A percentile compares a stretch with the other conserved stretches of the same genome.
Evolutionary conservation across 2,329 filamentous ascomycete species (phyloP).

Genomic region (Fonsecaea pedrosoi): DNA sequence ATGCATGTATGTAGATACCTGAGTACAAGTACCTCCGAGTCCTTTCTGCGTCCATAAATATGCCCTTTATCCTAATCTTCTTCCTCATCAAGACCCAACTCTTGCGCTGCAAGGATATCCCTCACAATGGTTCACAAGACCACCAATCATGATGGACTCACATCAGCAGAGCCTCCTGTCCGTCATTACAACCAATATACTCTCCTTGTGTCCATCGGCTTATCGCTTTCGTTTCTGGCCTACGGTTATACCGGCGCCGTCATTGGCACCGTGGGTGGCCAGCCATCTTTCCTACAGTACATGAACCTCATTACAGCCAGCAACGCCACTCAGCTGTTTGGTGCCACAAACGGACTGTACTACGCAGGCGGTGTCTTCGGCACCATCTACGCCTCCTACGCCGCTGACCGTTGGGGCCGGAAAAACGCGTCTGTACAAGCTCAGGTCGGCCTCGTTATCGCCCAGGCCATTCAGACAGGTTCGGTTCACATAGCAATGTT

Average conservation of each 20-base stretch:
- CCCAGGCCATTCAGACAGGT: conserved; percentile 46
- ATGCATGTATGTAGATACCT: too few relatives aligned
- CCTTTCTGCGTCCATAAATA: too few relatives aligned
- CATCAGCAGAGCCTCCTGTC: too few relatives aligned
- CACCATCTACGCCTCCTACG: not conserved
- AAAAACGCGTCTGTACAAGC: conserved; percentile 46
- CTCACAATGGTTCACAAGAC: too few relatives aligned
- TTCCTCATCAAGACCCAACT: too few relatives aligned
- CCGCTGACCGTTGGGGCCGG: conserved; percentile 44
- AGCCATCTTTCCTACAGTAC: conserved; percentile 53
- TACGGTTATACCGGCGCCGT: not conserved
- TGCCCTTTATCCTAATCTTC: too few relatives aligned
- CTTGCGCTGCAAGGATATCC: too few relatives aligned
- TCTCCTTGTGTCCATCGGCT: too few relatives aligned
- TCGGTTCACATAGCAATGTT: conserved; percentile 19
- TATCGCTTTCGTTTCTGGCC: too few relatives aligned
- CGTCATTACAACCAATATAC: too few relatives aligned
- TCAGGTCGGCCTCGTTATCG: conserved; percentile 45
- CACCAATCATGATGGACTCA: too few relatives aligned
- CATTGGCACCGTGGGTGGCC: conserved; percentile 38
- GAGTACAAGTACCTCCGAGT: too few relatives aligned
- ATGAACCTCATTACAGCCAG: not conserved
- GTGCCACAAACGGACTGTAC: conserved; percentile 94
- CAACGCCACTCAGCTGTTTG: conserved; percentile 46
- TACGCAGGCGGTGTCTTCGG: conserved; percentile 11